These are phyloP conservation scores for Nematocida major DNA, from an alignment of 371 early-diverging fungal species.

Conservation along the genomic window DNA sequence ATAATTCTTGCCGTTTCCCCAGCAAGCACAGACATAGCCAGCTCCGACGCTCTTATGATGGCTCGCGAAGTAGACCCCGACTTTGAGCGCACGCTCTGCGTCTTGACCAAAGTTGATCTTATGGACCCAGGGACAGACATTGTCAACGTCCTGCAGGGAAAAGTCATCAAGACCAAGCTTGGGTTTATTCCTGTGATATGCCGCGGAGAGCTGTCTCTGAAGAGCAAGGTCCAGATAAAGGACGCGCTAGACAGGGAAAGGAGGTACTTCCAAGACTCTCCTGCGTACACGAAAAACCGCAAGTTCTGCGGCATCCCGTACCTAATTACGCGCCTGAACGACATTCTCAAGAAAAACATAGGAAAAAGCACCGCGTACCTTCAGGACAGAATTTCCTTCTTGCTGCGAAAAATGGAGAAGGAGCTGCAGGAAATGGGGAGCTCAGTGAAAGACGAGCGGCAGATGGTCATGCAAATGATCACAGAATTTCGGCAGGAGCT, in stretches of 20 bases:
- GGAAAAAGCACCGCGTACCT: constrained; percentile 53
- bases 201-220: constrained; percentile 80
- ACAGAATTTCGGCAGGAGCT: constrained; percentile 69
- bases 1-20: constrained; percentile 89
- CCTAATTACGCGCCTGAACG: constrained; percentile 82
- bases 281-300: constrained; percentile 81
- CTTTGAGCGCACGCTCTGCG: constrained; percentile 86
- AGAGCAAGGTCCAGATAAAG: constrained; percentile 75
- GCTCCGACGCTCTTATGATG: constrained; percentile 86
- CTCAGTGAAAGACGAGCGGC: constrained; percentile 33
- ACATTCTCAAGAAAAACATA: constrained; percentile 68
- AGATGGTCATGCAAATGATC: constrained; percentile 68
- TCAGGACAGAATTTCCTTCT: constrained; percentile 55
- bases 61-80: constrained; percentile 85
- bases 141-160: constrained; percentile 82
- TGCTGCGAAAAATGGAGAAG: constrained; percentile 59
- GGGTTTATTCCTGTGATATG: constrained; percentile 96
- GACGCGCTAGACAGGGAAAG: constrained; percentile 78
- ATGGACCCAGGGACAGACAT: constrained; percentile 81
- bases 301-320: constrained; percentile 94
- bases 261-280: constrained; percentile 80
- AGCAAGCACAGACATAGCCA: constrained; percentile 93
- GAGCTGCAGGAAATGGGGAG: constrained; percentile 67
- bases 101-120: constrained; percentile 93
- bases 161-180: constrained; percentile 78